Conservation (phyloP, 768 basidiomycete genomes). For the Gloeopeniophorella convolvens region DNA sequence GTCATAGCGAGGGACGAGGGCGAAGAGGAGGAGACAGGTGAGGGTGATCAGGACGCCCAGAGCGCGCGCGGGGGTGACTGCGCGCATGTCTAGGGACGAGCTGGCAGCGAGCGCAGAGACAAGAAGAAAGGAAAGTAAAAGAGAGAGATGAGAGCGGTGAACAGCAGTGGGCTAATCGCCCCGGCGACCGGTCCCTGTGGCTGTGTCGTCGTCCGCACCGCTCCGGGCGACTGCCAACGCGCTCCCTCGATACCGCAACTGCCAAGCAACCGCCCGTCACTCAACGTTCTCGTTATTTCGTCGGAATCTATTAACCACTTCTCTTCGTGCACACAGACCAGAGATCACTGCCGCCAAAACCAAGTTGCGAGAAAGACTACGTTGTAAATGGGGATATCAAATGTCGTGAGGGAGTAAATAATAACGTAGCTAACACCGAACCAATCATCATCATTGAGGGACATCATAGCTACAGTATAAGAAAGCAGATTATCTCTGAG, state of each 20-base stretch:
- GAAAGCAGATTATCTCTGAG: too few species aligned
- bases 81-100: slow-evolving; percentile 13
- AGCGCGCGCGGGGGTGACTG: slow-evolving; percentile 23
- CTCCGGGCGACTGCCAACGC: too few species aligned
- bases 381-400: slow-evolving; percentile 6
- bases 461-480: neutral
- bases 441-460: neutral
- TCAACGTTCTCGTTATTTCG: too few species aligned
- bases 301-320: too few species aligned
- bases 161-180: neutral
- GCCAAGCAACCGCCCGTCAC: too few species aligned
- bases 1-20: slow-evolving; percentile 23
- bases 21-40: slow-evolving; percentile 26
- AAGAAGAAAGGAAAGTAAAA: neutral
- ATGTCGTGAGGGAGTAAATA: slow-evolving; percentile 1
- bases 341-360: too few species aligned
- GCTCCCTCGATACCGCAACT: too few species aligned
- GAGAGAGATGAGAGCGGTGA: neutral
- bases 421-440: neutral
- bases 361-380: neutral
- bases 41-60: slow-evolving; percentile 27
- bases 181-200: neutral
- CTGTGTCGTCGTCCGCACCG: too few species aligned
- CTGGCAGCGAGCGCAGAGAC: too few species aligned
- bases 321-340: too few species aligned